Evolutionary conservation across 371 early-diverging fungal species (phyloP), one percentile per base, ranked within the genome.

Genomic region (Phascolomyces articulosus): DNA sequence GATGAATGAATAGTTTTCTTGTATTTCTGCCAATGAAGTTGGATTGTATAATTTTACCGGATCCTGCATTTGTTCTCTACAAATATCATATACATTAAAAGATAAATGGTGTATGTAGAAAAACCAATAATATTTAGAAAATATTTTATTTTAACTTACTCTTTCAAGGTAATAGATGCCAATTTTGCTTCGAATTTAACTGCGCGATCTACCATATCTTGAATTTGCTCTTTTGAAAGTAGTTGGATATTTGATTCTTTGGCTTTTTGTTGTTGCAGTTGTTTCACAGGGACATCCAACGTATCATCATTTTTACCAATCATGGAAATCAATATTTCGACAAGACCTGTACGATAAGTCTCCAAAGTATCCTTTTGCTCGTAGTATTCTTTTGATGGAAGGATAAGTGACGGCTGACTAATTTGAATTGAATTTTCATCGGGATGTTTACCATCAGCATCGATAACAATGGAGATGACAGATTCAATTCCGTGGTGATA

Each of bases 351-450:
- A 27, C 74, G 68, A 27, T 86, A 88, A 3, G 68, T 69, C 1
- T 58, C 61, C 18, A 78, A 23, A 4, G 67, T 70, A 1, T 65
- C 60, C 7, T 68, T 29, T 24, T 86, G 80, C 23, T 67, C 62
- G 59, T 87, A 88, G 54, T 87, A 87, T 41, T 85, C 83, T 54
- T 84, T 87, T n/a, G 87, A 81, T 13, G 87, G 87, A 27, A 85
- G 62, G 1, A 73, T 72, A 15, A 85, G 66, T 0, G 69, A 75
- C 4, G 72, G 71, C 60, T 87, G 86, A 6, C 49, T 57, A 16
- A 89, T 55, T 10, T 59, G 59, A 29, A 88, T 68, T 15, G 67
- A 61, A 64, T 80, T 71, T 8, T 40, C 41, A n/a, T 69, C 63
- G 6, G 85, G 87, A 29, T 80, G 56, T 51, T 81, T 83, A 51